A percentile compares a stretch with the other conserved stretches of the same genome.
Conservation (phyloP, 805 yeast genomes). For the Naumovozyma baii region DNA sequence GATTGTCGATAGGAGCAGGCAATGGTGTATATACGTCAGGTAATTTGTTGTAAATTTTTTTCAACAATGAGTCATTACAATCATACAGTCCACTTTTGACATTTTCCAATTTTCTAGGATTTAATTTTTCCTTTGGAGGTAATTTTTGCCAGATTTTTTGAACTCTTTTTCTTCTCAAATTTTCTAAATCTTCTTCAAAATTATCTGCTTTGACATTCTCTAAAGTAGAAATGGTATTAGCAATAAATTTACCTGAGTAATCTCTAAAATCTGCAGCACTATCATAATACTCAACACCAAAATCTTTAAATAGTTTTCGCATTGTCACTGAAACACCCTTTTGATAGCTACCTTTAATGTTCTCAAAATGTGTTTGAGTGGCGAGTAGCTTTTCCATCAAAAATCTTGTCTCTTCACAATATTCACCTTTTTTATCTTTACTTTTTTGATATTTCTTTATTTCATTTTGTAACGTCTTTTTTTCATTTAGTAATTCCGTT, state of each 20-base stretch:
- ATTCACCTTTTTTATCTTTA: conserved; percentile 16
- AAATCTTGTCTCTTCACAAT: conserved; percentile 18
- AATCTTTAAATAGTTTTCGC: conserved; percentile 18
- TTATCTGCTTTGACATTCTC: conserved; percentile 10
- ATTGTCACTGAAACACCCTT: conserved; percentile 17
- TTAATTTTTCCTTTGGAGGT: conserved; percentile 12
- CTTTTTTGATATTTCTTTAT: conserved; percentile 13
- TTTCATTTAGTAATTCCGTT: conserved; percentile 14
- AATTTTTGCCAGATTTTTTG: conserved; percentile 20
- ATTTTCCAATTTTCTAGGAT: conserved; percentile 18
- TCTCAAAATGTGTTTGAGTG: conserved; percentile 13
- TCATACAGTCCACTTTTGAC: conserved; percentile 21
- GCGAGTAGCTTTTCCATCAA: conserved; percentile 16
- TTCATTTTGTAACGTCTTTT: conserved; percentile 13
- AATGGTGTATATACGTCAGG: conserved; percentile 7
- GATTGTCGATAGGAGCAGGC: conserved; percentile 1
- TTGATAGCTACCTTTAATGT: conserved; percentile 17
- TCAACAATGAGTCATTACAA: conserved; percentile 16
- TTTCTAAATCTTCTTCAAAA: conserved; percentile 17
- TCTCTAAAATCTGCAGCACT: conserved; percentile 18
- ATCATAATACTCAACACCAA: conserved; percentile 19
- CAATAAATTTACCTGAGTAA: conserved; percentile 14
- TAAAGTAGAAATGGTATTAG: conserved; percentile 14
- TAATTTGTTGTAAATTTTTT: conserved; percentile 11
- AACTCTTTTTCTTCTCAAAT: conserved; percentile 17